These are phyloP conservation scores for Alternaria sp. DNA, from an alignment of 2,329 filamentous ascomycete species.

Conservation along the genomic window DNA sequence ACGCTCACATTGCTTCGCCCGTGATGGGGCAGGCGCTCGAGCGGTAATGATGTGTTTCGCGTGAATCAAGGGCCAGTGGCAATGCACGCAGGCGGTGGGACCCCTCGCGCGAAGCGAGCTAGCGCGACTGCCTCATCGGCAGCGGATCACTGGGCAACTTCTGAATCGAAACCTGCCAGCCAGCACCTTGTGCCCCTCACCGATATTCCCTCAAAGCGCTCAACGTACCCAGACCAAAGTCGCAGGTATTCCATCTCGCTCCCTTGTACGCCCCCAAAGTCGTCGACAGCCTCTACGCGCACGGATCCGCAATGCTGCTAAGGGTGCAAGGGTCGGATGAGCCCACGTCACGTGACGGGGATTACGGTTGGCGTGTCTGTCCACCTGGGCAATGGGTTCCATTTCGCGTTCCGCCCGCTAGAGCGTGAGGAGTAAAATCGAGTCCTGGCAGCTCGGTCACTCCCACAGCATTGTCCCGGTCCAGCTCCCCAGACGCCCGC, in stretches of 20 bases:
- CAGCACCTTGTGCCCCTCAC: slow-evolving; percentile 31
- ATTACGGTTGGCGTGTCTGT: slow-evolving; percentile 22
- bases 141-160: slow-evolving; percentile 22
- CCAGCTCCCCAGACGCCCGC: slow-evolving; percentile 21
- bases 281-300: slow-evolving; percentile 4
- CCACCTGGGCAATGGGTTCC: background rate
- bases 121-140: slow-evolving; percentile 23
- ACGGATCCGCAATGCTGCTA: background rate
- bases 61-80: slow-evolving; percentile 9
- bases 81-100: slow-evolving; percentile 17
- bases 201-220: slow-evolving; percentile 11
- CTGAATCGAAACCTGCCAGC: slow-evolving; percentile 20
- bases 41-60: background rate
- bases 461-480: slow-evolving; percentile 35
- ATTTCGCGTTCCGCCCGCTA: slow-evolving; percentile 19
- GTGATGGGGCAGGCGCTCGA: background rate
- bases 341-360: slow-evolving; percentile 20
- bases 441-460: slow-evolving; percentile 35
- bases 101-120: slow-evolving; percentile 21
- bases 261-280: background rate
- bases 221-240: background rate
- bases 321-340: slow-evolving; percentile 1
- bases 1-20: too few species aligned
- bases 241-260: background rate
- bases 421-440: slow-evolving; percentile 32